These are phyloP conservation scores for Paraconiothyrium brasiliense DNA, from an alignment of 2,329 filamentous ascomycete genomes.

Conservation along the genomic window DNA sequence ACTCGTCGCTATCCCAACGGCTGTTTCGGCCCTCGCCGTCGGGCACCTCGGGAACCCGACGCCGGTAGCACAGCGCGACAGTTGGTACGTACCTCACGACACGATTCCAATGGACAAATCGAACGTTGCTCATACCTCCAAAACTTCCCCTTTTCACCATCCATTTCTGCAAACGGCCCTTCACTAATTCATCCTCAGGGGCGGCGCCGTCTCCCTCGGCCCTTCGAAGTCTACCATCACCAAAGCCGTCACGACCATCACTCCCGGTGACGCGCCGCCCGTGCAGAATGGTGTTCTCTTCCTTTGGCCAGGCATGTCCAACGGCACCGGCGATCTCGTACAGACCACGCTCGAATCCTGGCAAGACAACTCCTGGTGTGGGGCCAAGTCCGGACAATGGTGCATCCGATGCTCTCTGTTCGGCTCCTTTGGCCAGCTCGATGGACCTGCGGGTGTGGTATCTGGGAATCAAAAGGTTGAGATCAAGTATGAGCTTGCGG, in stretches of 20 bases:
- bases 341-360: conserved; percentile 56
- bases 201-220: conserved; percentile 52
- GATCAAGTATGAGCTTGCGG: conserved; percentile 39
- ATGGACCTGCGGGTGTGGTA: conserved; percentile 33
- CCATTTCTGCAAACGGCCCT: conserved; percentile 24
- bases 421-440: conserved; percentile 54
- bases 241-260: conserved; percentile 53
- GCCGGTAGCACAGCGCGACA: no score
- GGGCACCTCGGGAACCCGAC: no score
- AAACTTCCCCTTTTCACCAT: conserved; percentile 23
- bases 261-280: conserved; percentile 50
- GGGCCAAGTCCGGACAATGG: conserved; percentile 52
- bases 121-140: no score
- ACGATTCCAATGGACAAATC: no score
- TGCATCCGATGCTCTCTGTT: conserved; percentile 55
- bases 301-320: conserved; percentile 58
- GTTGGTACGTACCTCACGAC: no score
- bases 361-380: conserved; percentile 55
- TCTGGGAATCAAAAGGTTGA: conserved; percentile 44
- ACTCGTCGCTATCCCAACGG: neutral
- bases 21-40: neutral
- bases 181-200: conserved; percentile 23
- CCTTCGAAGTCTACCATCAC: conserved; percentile 50
- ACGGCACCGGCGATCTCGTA: conserved; percentile 56
- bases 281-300: conserved; percentile 53